A percentile compares a stretch with the other conserved stretches of the same genome.
phyloP scores from a whole-genome alignment of 371 early-diverging fungal genomes.

The Haplosporangium sp. region DNA sequence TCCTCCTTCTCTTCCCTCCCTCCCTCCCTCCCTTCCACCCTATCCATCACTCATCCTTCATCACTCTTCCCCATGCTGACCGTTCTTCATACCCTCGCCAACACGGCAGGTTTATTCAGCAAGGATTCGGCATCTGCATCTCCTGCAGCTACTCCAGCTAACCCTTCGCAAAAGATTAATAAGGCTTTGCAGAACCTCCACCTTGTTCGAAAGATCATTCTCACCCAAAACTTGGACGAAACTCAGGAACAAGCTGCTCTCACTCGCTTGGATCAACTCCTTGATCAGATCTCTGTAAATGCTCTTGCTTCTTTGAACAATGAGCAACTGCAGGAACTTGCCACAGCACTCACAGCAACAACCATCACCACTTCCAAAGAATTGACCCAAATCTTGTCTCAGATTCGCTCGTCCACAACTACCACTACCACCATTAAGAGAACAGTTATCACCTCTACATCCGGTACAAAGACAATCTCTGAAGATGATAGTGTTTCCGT shows the following conservation, averaged over 20 bases:
- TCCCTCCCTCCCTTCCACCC: background rate
- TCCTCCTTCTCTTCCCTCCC: slow-evolving; percentile 8
- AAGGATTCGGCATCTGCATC: slow-evolving; percentile 19
- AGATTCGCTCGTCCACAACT: slow-evolving; percentile 29
- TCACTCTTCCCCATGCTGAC: slow-evolving; percentile 28
- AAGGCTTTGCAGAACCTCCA: slow-evolving; percentile 48
- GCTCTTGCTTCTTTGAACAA: slow-evolving; percentile 30
- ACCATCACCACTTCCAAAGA: slow-evolving; percentile 17
- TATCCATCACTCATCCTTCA: no score
- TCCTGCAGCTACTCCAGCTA: slow-evolving; percentile 5
- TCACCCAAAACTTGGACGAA: slow-evolving; percentile 42
- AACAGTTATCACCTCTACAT: slow-evolving; percentile 15
- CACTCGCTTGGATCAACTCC: slow-evolving; percentile 37
- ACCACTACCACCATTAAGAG: slow-evolving; percentile 18
- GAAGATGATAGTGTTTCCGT: slow-evolving; percentile 52
- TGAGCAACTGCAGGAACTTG: slow-evolving; percentile 39
- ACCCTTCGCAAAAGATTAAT: slow-evolving; percentile 39
- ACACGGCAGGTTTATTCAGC: slow-evolving; percentile 46
- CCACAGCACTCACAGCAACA: slow-evolving; percentile 28
- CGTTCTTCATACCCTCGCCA: slow-evolving; percentile 51
- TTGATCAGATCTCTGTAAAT: slow-evolving; percentile 45
- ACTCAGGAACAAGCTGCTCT: slow-evolving; percentile 43
- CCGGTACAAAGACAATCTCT: slow-evolving; percentile 2
- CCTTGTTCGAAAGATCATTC: slow-evolving; percentile 48
- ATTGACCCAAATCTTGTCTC: slow-evolving; percentile 28